Conservation (phyloP, 2,329 filamentous ascomycete species). For the Sphaerulina musiva region DNA sequence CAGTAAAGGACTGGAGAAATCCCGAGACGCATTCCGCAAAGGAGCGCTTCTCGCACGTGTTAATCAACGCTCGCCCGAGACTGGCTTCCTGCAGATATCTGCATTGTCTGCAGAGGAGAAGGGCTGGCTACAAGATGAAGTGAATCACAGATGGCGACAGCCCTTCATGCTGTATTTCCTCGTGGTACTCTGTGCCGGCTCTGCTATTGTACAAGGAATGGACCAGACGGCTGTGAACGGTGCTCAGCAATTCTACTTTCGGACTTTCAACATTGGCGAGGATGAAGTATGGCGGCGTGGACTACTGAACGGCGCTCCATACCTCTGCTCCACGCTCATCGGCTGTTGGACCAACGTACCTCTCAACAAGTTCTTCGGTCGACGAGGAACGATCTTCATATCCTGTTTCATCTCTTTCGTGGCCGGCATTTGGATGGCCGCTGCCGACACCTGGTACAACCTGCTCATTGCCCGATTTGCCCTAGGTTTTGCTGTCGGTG, state of each 20-base stretch:
- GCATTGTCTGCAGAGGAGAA: slow-evolving; percentile 55
- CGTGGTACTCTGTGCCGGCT: slow-evolving; percentile 42
- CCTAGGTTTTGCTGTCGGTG: slow-evolving; percentile 52
- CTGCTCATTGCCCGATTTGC: slow-evolving; percentile 64
- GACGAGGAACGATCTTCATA: slow-evolving; percentile 68
- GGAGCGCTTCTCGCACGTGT: slow-evolving; percentile 27
- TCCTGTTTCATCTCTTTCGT: slow-evolving; percentile 62
- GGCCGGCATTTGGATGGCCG: slow-evolving; percentile 55
- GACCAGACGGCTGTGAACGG: slow-evolving; percentile 48
- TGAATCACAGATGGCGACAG: slow-evolving; percentile 64
- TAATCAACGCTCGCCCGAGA: slow-evolving; percentile 19
- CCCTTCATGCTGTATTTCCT: slow-evolving; percentile 58
- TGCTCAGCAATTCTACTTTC: slow-evolving; percentile 24
- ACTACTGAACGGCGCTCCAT: slow-evolving; percentile 56
- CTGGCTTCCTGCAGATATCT: slow-evolving; percentile 21
- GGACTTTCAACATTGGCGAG: slow-evolving; percentile 24
- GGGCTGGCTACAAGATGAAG: slow-evolving; percentile 53
- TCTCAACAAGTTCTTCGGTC: slow-evolving; percentile 63
- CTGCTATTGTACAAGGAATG: slow-evolving; percentile 53
- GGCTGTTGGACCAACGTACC: slow-evolving; percentile 70
- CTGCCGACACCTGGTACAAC: slow-evolving; percentile 65
- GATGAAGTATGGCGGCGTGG: slow-evolving; percentile 36
- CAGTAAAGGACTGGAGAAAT: slow-evolving; percentile 20
- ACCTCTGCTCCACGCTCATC: slow-evolving; percentile 60
- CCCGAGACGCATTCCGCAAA: slow-evolving; percentile 23